Conservation (phyloP, 108 stramenopile species). For the Nitzschia sp. region DNA sequence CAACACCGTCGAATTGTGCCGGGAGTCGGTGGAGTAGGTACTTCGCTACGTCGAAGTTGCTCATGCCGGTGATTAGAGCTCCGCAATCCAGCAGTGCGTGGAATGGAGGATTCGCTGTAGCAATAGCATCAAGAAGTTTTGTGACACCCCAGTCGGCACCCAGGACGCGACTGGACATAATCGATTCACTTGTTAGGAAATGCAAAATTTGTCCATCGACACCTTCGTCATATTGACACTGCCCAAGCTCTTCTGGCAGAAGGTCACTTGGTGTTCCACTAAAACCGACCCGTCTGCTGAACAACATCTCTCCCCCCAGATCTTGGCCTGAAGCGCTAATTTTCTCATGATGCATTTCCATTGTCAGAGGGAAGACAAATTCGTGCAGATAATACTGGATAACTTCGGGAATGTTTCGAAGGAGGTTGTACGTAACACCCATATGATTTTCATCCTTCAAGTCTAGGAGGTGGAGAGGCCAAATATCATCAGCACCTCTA, state of each 20-base stretch:
- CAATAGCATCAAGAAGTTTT: conserved; percentile 79
- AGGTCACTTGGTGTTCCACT: conserved; percentile 98
- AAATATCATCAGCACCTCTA: conserved; percentile 89
- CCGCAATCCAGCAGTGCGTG: conserved; percentile 95
- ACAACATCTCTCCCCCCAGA: conserved; percentile 97
- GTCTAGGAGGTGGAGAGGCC: conserved; percentile 98
- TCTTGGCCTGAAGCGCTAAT: conserved; percentile 98
- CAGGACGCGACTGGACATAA: conserved; percentile 75
- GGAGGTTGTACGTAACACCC: conserved; percentile 85
- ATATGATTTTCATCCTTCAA: conserved; percentile 95
- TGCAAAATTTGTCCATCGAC: conserved; percentile 97
- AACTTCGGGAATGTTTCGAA: conserved; percentile 84
- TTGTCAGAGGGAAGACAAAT: conserved; percentile 93
- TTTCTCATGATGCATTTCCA: conserved; percentile 96
- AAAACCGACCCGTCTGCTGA: conserved; percentile 94
- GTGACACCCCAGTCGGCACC: conserved; percentile 77
- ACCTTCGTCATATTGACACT: conserved; percentile 95
- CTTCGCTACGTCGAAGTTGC: conserved; percentile 93
- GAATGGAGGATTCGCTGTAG: conserved; percentile 79
- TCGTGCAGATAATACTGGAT: conserved; percentile 89
- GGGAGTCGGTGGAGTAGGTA: conserved; percentile 83
- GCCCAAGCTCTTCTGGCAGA: conserved; percentile 97
- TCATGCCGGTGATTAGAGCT: conserved; percentile 95
- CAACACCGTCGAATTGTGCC: conserved; percentile 88
- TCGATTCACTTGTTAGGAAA: conserved; percentile 86